Evolutionary conservation across 257 asterid genomes (phyloP).

Genomic region (Petunia axillaris): DNA sequence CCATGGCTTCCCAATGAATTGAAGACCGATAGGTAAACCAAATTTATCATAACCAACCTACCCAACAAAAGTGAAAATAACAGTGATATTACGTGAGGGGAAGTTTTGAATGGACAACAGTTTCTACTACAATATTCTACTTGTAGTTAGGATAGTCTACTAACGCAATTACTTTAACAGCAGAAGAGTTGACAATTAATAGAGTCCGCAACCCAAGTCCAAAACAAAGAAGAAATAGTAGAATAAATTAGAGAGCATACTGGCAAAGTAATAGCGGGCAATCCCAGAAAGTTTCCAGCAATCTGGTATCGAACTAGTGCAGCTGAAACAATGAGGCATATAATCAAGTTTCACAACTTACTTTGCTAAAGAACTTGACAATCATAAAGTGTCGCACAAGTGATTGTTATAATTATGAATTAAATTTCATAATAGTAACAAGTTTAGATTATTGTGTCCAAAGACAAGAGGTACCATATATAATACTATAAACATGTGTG

Average conservation of each 20-base stretch:
- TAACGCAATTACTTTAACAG: not conserved
- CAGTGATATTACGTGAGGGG: not conserved
- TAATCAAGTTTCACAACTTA: not conserved
- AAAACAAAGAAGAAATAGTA: not conserved
- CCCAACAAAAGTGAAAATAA: not conserved
- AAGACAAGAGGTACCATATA: too few species aligned
- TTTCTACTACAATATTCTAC: not conserved
- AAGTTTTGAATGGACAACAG: not conserved
- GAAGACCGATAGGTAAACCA: conserved; percentile 90
- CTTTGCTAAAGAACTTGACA: not conserved
- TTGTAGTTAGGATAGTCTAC: not conserved
- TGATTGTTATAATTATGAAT: not conserved
- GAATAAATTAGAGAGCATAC: conserved; percentile 43
- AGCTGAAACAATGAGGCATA: conserved; percentile 47
- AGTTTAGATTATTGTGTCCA: too few species aligned
- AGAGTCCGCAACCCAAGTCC: not conserved
- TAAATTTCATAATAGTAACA: too few species aligned
- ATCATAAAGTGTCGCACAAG: not conserved
- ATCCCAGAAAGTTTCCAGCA: conserved; percentile 89
- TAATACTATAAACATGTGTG: not conserved
- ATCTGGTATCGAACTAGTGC: conserved; percentile 83
- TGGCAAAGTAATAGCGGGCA: conserved; percentile 89
- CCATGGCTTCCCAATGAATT: conserved; percentile 94
- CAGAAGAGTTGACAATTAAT: not conserved
- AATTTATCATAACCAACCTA: conserved; percentile 80